phyloP scores from a whole-genome alignment of 225 moss, liverwort and hornwort genomes.

The Asterella californica region DNA sequence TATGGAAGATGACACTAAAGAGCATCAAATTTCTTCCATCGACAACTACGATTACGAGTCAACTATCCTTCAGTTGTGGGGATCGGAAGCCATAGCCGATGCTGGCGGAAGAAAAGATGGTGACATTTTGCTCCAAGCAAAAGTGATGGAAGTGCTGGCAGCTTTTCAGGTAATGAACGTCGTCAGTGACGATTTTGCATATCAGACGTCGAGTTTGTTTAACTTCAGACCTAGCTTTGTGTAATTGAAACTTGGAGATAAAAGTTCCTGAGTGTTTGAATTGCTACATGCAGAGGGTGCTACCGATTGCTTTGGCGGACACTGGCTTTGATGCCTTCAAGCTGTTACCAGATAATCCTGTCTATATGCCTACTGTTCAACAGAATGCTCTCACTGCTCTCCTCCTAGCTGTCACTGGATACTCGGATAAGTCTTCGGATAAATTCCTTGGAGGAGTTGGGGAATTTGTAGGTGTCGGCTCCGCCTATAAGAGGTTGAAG shows the following conservation, averaged over 20 bases:
- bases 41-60: conserved; percentile 44
- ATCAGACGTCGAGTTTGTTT: background rate
- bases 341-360: conserved; percentile 67
- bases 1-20: background rate
- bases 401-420: conserved; percentile 63
- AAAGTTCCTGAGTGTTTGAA: background rate
- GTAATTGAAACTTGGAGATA: background rate
- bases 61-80: conserved; percentile 62
- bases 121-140: conserved; percentile 59
- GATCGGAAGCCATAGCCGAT: conserved; percentile 40
- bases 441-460: conserved; percentile 16
- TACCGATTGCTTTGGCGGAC: conserved; percentile 84
- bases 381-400: conserved; percentile 75
- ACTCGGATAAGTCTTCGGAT: conserved; percentile 27
- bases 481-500: conserved; percentile 66
- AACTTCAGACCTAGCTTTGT: background rate
- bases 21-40: conserved; percentile 5
- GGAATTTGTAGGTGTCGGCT: conserved; percentile 45
- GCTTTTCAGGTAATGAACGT: conserved; percentile 72
- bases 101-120: conserved; percentile 25
- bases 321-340: conserved; percentile 92
- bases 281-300: conserved; percentile 54
- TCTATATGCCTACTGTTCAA: conserved; percentile 53
- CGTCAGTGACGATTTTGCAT: background rate
- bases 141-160: conserved; percentile 78